Evolutionary conservation across 257 asterid species (phyloP), one percentile per base, ranked within the genome.

Genomic region (Nemophila menziesii): DNA sequence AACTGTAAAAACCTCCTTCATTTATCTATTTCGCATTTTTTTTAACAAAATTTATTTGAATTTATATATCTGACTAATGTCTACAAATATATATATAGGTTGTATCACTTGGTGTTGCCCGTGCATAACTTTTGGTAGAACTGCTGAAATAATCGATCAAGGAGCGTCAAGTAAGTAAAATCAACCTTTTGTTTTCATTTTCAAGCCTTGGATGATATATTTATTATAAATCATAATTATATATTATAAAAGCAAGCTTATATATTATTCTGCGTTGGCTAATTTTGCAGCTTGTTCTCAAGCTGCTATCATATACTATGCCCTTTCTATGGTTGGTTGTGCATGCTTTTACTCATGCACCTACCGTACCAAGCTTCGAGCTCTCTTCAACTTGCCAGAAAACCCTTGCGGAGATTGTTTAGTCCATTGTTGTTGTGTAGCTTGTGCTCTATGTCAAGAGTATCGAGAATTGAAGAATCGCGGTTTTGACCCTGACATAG

Each of bases 61-160:
- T n/a, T n/a, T n/a, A n/a, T n/a, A n/a, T n/a, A n/a, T n/a, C n/a
- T n/a, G n/a, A n/a, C n/a, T n/a, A 1, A 5, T 18, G 2, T 13
- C 16, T 4, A 3, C 33, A 38, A 20, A 36, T 11, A 0, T n/a
- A 1, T 50, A 13, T 26, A 17, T 46, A 63, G 69, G 69, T 24
- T 63, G 55, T 39, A 47, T 63, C 18, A 63, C 64, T 22, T 39
- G 60, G 12, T 63, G 58, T 46, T 62, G 69, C 22, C 69, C 69
- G 22, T 56, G 69, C 55, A 53, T 63, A 34, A 49, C 68, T n/a
- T 55, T 62, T 44, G 68, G 68, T 23, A 29, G 43, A 33, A 62
- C 55, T 49, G 68, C 47, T 44, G 68, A 62, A 46, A 62, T 62
- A 16, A 43, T 62, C 38, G 68, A 62, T 9, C 29, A 39, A 49